Percentiles rank a stretch among this genome's conserved stretches.
phyloP scores from a whole-genome alignment of 2,329 filamentous ascomycete genomes.

The Fusarium piperis region DNA sequence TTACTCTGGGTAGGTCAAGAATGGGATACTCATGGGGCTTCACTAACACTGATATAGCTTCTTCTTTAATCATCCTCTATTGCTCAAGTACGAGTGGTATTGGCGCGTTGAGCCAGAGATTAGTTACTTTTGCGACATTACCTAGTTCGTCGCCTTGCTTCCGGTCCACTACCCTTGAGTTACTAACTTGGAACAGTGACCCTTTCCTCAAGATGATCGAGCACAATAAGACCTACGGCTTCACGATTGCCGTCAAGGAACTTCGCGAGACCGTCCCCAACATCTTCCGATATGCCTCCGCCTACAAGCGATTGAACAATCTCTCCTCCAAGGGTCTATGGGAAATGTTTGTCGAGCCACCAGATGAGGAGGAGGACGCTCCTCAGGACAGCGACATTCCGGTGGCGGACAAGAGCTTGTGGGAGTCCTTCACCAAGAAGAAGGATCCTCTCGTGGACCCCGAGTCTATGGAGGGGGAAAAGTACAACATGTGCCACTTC shows the following conservation, averaged over 20 bases:
- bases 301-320: conserved; percentile 93
- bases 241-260: conserved; percentile 98
- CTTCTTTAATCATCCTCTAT: conserved; percentile 96
- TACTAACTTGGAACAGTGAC: conserved; percentile 66
- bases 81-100: conserved; percentile 99
- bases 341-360: conserved; percentile 96
- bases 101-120: conserved; percentile 99
- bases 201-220: conserved; percentile 96
- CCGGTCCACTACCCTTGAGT: not conserved
- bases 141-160: conserved; percentile 71
- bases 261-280: conserved; percentile 97
- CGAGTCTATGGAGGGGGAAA: conserved; percentile 95
- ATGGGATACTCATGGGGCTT: not conserved
- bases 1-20: conserved; percentile 83
- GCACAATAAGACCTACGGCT: conserved; percentile 96
- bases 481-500: conserved; percentile 99
- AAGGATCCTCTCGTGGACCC: conserved; percentile 84
- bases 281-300: conserved; percentile 98
- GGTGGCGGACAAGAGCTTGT: conserved; percentile 83
- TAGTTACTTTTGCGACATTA: conserved; percentile 99
- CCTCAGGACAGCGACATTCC: conserved; percentile 72
- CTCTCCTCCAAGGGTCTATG: conserved; percentile 91
- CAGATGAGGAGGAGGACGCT: conserved; percentile 68
- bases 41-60: conserved; percentile 63
- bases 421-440: conserved; percentile 76